These are phyloP conservation scores for Daldinia bambusicola DNA, from an alignment of 495 filamentous ascomycete species.

Conservation along the genomic window DNA sequence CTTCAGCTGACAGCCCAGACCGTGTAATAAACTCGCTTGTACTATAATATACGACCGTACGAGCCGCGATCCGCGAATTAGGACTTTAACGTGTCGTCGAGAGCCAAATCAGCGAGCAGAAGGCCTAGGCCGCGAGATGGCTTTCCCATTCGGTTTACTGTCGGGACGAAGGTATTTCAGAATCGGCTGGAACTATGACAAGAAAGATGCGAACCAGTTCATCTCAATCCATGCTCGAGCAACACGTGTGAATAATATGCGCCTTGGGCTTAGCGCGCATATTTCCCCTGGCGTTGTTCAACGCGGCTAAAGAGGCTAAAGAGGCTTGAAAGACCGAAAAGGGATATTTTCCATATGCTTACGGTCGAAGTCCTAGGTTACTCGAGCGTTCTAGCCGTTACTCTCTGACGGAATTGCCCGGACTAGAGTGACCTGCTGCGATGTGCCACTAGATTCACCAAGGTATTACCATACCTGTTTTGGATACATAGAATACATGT, in stretches of 20 bases:
- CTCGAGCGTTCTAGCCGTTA: slow-evolving; percentile 23
- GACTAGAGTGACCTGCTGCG: slow-evolving; percentile 18
- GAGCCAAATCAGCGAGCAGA: slow-evolving; percentile 17
- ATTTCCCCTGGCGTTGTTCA: slow-evolving; percentile 34
- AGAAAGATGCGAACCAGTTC: slow-evolving; percentile 24
- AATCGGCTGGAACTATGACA: slow-evolving; percentile 26
- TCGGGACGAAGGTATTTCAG: slow-evolving; percentile 9
- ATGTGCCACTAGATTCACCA: slow-evolving; percentile 28
- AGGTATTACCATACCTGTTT: slow-evolving; percentile 4
- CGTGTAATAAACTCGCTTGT: slow-evolving; percentile 3
- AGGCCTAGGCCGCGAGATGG: slow-evolving; percentile 27
- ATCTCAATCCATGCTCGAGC: slow-evolving; percentile 21
- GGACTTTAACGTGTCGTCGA: neutral
- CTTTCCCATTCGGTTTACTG: slow-evolving; percentile 2
- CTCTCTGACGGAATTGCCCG: slow-evolving; percentile 33
- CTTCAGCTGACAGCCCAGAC: slow-evolving; percentile 29
- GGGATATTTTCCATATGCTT: slow-evolving; percentile 24
- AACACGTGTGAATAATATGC: slow-evolving; percentile 25
- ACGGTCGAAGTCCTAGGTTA: slow-evolving; percentile 14
- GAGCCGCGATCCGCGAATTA: slow-evolving; percentile 1
- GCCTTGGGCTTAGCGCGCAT: slow-evolving; percentile 28
- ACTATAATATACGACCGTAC: slow-evolving; percentile 9
- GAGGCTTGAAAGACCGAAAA: slow-evolving; percentile 25
- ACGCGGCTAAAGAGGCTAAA: slow-evolving; percentile 52
- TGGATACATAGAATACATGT: slow-evolving; percentile 1